Evolutionary conservation across 768 basidiomycete species (phyloP), one percentile per base, ranked within the genome.

Genomic region (Tulasnella sp.): DNA sequence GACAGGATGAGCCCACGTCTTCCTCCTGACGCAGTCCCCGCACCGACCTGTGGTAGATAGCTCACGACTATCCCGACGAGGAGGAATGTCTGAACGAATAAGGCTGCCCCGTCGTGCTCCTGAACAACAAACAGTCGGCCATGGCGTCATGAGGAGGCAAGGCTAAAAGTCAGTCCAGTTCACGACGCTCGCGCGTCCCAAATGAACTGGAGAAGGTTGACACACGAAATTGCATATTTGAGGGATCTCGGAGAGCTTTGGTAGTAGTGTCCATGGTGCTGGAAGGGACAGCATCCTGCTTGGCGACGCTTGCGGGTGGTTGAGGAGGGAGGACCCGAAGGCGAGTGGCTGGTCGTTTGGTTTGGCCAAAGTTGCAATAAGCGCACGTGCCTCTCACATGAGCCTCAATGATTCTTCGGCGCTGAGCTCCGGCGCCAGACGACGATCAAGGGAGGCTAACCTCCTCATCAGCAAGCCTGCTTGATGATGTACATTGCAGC

Each of bases 31-130:
- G 54, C 9, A 54, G 46, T 6, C 50, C n/a, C 3, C 44, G 37
- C 8, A 80, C 46, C 42, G 50, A 93, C 94, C 87, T 96, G 96
- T 1, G 96, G 97, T 2, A 91, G 84, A 86, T 97, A 98, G 37
- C 95, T 96, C 72, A 95, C 83, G 78, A 96, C 85, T 69, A 97
- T 88, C 6, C 97, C 96, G 80, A 89, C 83, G 83, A 78, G 77
- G 28, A 78, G 77, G 31, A 54, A 54, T 3, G 77, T 78, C 28
- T 78, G 77, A 54, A 78, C 64, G 58, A 78, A 34, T 18, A 78
- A 58, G 2, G 77, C 54, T 42, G 77, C 77, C 22, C 1, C n/a
- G 41, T 78, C 77, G 41, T 78, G 77, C 37, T 78, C 77, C 77
- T 78, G 31, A 75, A 18, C 34, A 37, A 69, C 5, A 34, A 28